Evolutionary conservation across 2,329 filamentous ascomycete species (phyloP).

Genomic region (Magnaporthiopsis rhizophila): DNA sequence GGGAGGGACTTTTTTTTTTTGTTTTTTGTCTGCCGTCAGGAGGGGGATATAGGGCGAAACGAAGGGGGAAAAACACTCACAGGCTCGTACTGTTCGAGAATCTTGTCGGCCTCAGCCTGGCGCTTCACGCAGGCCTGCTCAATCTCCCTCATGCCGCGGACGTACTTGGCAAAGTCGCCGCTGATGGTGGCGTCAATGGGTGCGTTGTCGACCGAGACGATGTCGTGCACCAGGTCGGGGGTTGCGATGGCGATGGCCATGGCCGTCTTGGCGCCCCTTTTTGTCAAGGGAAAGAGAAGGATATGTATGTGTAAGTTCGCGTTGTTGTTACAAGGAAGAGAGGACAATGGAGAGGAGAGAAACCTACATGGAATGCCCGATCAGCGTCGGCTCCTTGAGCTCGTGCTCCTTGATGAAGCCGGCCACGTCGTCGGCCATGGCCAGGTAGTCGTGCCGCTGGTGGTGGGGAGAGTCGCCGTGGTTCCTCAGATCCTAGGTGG

Average conservation of each 20-base stretch:
- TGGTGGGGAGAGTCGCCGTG: slow-evolving; percentile 85
- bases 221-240: slow-evolving; percentile 57
- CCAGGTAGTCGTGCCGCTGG: slow-evolving; percentile 65
- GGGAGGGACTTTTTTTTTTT: slow-evolving; percentile 41
- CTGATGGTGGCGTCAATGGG: slow-evolving; percentile 72
- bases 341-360: background rate
- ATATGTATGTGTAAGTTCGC: background rate
- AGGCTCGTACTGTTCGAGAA: slow-evolving; percentile 64
- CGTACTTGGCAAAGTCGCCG: slow-evolving; percentile 69
- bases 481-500: slow-evolving; percentile 71
- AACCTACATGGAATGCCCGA: slow-evolving; percentile 84
- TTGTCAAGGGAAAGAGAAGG: background rate
- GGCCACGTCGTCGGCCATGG: slow-evolving; percentile 77
- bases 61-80: slow-evolving; percentile 27
- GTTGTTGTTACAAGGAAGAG: too few species aligned
- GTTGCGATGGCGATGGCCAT: slow-evolving; percentile 76
- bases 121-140: slow-evolving; percentile 59
- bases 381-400: slow-evolving; percentile 64
- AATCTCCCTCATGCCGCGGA: slow-evolving; percentile 77
- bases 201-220: slow-evolving; percentile 87
- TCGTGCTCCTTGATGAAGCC: slow-evolving; percentile 67
- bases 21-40: background rate
- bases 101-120: slow-evolving; percentile 71
- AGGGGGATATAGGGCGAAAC: background rate
- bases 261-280: slow-evolving; percentile 80